Conservation (phyloP, 768 basidiomycete genomes). For the Mycena galericulata region DNA sequence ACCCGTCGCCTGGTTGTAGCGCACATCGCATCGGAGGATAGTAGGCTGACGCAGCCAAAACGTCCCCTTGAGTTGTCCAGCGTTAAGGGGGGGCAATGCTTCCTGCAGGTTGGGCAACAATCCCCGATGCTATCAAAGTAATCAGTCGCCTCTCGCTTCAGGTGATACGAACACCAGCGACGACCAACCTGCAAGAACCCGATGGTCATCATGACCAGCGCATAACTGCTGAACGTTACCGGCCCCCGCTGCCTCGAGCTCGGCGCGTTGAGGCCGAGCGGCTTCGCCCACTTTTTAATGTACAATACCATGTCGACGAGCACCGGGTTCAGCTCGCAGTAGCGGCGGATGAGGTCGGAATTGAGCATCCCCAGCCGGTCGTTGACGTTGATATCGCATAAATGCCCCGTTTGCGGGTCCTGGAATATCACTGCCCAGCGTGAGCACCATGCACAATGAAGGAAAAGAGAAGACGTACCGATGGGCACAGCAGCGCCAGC, state of each 20-base stretch:
- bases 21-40: conserved; percentile 44
- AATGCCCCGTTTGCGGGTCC: conserved; percentile 54
- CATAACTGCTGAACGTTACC: conserved; percentile 70
- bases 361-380: conserved; percentile 67
- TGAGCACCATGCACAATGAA: conserved; percentile 4
- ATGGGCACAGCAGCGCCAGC: conserved; percentile 57
- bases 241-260: conserved; percentile 34
- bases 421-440: conserved; percentile 59
- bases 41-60: conserved; percentile 49
- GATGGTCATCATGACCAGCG: conserved; percentile 70
- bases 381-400: conserved; percentile 73
- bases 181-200: conserved; percentile 65
- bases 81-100: conserved; percentile 37
- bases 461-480: conserved; percentile 40
- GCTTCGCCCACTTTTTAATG: conserved; percentile 73
- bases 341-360: conserved; percentile 62
- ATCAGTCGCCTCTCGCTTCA: not conserved
- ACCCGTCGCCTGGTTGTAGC: conserved; percentile 36
- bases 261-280: conserved; percentile 63
- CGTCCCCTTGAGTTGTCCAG: conserved; percentile 25
- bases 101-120: conserved; percentile 67
- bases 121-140: conserved; percentile 49
- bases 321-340: conserved; percentile 59
- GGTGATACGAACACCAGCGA: not conserved
- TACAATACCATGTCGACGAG: conserved; percentile 57